phyloP scores from a whole-genome alignment of 495 filamentous ascomycete species.

The Aspergillus sclerotiicarbonarius region DNA sequence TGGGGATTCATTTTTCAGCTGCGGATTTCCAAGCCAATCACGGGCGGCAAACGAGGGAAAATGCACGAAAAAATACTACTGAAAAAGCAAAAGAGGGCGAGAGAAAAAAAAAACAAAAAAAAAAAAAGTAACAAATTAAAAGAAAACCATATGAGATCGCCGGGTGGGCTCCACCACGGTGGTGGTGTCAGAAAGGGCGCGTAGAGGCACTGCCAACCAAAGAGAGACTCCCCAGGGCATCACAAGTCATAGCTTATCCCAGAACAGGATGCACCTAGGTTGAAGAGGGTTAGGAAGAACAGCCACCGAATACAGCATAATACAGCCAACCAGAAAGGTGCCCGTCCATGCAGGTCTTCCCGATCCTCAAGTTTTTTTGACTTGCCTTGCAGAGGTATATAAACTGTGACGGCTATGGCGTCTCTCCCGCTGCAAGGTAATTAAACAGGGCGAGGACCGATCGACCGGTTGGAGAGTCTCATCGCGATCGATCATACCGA shows the following conservation, averaged over 20 bases:
- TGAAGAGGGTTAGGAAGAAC: neutral
- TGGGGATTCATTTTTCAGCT: constrained; percentile 4
- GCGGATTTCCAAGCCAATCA: constrained; percentile 11
- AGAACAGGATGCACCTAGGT: neutral
- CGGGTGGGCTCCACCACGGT: constrained; percentile 12
- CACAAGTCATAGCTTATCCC: constrained; percentile 13
- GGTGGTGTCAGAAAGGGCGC: constrained; percentile 10
- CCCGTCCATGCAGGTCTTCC: neutral
- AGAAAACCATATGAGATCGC: constrained; percentile 12
- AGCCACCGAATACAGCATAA: neutral
- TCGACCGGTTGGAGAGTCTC: constrained; percentile 8
- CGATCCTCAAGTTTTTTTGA: neutral
- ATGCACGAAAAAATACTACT: neutral
- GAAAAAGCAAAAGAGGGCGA: neutral
- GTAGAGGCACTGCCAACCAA: neutral
- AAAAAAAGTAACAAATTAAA: constrained; percentile 1
- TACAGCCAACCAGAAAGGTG: neutral
- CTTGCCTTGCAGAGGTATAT: neutral
- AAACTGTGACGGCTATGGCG: constrained; percentile 18
- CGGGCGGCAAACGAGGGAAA: neutral
- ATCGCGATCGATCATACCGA: constrained; percentile 8
- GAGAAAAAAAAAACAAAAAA: constrained; percentile 9
- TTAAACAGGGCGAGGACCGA: constrained; percentile 3
- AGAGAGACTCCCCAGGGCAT: neutral
- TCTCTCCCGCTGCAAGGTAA: constrained; percentile 26